phyloP scores from a whole-genome alignment of 2,329 filamentous ascomycete genomes.

The Aspergillus neoniger region DNA sequence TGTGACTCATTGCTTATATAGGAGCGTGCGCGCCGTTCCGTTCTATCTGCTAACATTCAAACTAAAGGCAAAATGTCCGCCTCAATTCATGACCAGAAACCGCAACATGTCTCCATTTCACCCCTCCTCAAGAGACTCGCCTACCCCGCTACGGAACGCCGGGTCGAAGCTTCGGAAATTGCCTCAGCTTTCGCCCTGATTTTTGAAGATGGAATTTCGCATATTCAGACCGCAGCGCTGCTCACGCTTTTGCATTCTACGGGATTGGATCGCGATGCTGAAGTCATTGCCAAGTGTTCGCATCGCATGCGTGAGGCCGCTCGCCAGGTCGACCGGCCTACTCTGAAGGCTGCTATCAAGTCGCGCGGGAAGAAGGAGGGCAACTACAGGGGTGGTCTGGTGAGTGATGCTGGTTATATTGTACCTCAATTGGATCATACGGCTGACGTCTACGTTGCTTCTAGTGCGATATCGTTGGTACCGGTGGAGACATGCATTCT shows the following conservation, averaged over 20 bases:
- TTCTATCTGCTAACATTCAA: not conserved
- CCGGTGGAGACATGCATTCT: slow-evolving; percentile 92
- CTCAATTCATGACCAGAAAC: slow-evolving; percentile 26
- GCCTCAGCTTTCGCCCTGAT: slow-evolving; percentile 87
- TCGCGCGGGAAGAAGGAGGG: slow-evolving; percentile 67
- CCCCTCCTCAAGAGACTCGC: slow-evolving; percentile 52
- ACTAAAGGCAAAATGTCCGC: slow-evolving; percentile 27
- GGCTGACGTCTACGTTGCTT: not conserved
- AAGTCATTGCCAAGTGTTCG: slow-evolving; percentile 84
- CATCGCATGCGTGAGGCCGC: slow-evolving; percentile 80
- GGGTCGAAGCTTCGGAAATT: slow-evolving; percentile 76
- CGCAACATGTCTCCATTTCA: slow-evolving; percentile 48
- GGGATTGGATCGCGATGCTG: slow-evolving; percentile 76
- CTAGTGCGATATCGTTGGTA: slow-evolving; percentile 91
- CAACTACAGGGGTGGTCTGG: slow-evolving; percentile 77
- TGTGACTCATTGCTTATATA: not conserved
- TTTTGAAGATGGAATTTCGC: slow-evolving; percentile 86
- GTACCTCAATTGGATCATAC: not conserved
- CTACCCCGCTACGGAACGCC: slow-evolving; percentile 45
- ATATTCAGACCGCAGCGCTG: slow-evolving; percentile 82
- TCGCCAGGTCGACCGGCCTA: slow-evolving; percentile 66
- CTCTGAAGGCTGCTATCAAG: slow-evolving; percentile 63
- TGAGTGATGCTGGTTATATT: slow-evolving; percentile 48
- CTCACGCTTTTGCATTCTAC: slow-evolving; percentile 93
- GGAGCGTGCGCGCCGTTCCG: not conserved